Evolutionary conservation across 768 basidiomycete species (phyloP), one percentile per base, ranked within the genome.

Genomic region (Termitomyces sp.): DNA sequence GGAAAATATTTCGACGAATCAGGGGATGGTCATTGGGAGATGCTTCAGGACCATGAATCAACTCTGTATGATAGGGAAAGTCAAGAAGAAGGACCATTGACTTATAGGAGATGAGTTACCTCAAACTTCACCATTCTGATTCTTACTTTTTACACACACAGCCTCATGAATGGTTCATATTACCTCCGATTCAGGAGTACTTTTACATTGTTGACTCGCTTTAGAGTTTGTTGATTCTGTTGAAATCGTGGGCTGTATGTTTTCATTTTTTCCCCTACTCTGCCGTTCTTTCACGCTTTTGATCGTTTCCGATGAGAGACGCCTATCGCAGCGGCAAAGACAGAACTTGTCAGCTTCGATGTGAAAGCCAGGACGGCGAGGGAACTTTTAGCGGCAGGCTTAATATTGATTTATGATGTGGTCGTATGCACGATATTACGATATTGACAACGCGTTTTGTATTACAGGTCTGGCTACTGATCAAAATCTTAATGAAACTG

Each of bases 401-500:
- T 14, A 12, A 40, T 40, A 3, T 7, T 12, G 10, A 48, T 26
- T 32, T 18, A 6, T 14, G 7, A 14, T 7, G 14, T 8, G 14
- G 10, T 20, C 32, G 9, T 50, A n/a, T 18, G 36, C 36, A 40
- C 3, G 18, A 40, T 32, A n/a, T 42, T 43, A 28, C 38, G 14
- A 40, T n/a, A 10, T 36, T 36, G 35, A 36, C 13, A 36, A 36
- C 14, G 14, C 20, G 4, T 45, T 44, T 46, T 16, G 18, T 12
- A 18, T 20, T 32, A 54, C 32, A 54, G 6, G 14, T 55, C 36
- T 46, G 28, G 24, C 32, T 16, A 24, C 20, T 18, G 20, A 26
- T 40, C 7, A 8, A 16, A 16, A 13, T 32, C 20, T 58, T 58
- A 68, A 46, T 68, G 67, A 51, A 78, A 66, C 3, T 63, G 60